These are phyloP conservation scores for Tephrocybe sp. DNA, from an alignment of 768 basidiomycete genomes.

Conservation along the genomic window DNA sequence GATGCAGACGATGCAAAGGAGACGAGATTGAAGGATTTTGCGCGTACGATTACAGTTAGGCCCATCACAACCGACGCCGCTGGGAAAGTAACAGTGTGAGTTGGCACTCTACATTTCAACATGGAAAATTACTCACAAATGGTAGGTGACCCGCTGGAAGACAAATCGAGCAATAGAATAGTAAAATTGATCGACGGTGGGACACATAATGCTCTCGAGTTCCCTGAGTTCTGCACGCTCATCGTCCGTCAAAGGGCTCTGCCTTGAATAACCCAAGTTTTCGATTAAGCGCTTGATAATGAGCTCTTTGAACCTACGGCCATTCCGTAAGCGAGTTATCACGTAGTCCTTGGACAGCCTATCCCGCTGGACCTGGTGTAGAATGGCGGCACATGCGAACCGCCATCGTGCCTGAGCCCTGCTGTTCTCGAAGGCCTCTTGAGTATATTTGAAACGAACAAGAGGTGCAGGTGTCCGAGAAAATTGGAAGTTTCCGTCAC, in stretches of 20 bases:
- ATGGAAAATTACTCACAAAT: background rate
- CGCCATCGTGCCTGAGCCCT: background rate
- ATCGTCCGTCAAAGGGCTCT: background rate
- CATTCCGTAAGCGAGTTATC: background rate
- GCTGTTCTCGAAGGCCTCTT: background rate
- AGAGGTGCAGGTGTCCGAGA: conserved; percentile 2
- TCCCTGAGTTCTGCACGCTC: background rate
- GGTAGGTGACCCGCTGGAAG: background rate
- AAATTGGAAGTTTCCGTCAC: conserved; percentile 2
- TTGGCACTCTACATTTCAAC: background rate
- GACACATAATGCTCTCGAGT: background rate
- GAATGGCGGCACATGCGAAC: conserved; percentile 1
- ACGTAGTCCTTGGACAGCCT: background rate
- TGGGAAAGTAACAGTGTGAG: background rate
- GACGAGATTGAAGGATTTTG: conserved; percentile 4
- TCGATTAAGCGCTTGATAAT: background rate
- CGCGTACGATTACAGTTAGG: background rate
- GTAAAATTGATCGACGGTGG: conserved; percentile 1
- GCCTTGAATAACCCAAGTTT: background rate
- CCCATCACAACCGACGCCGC: conserved; percentile 1
- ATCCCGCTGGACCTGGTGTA: background rate
- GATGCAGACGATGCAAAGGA: background rate
- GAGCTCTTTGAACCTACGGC: conserved; percentile 7
- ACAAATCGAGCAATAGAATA: conserved; percentile 1
- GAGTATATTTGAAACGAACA: background rate